A percentile compares a stretch with the other conserved stretches of the same genome.
Evolutionary conservation across 768 basidiomycete species (phyloP).

Genomic region (Rhodotorula babjevae): DNA sequence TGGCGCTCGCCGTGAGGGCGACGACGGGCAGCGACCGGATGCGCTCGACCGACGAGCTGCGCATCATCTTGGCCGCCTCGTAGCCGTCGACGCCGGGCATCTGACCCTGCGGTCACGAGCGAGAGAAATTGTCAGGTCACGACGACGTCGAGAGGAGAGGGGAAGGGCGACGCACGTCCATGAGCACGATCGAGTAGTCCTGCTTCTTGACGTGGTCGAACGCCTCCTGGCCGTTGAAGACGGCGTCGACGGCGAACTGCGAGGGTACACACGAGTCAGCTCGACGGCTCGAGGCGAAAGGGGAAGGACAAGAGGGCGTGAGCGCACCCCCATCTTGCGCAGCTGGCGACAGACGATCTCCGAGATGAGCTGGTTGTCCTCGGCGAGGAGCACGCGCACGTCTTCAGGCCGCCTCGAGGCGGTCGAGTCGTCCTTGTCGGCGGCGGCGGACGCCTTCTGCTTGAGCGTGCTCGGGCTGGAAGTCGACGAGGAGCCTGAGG

Average conservation of each 20-base stretch:
- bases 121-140: neutral
- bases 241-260: conserved; percentile 41
- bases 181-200: conserved; percentile 44
- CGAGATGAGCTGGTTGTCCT: conserved; percentile 27
- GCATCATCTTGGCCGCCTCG: conserved; percentile 21
- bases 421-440: no score
- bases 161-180: conserved; percentile 38
- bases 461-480: no score
- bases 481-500: no score
- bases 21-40: conserved; percentile 67
- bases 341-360: conserved; percentile 23
- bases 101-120: neutral
- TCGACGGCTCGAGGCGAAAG: no score
- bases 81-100: conserved; percentile 31
- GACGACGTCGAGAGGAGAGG: neutral
- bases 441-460: no score
- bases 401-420: neutral
- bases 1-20: conserved; percentile 91
- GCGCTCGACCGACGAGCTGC: neutral
- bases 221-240: conserved; percentile 44
- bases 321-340: conserved; percentile 3
- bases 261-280: neutral
- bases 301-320: neutral
- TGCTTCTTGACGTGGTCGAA: conserved; percentile 42
- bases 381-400: conserved; percentile 21